phyloP scores from a whole-genome alignment of 1,139 yeast genomes.

The Geotrichum australiense region DNA sequence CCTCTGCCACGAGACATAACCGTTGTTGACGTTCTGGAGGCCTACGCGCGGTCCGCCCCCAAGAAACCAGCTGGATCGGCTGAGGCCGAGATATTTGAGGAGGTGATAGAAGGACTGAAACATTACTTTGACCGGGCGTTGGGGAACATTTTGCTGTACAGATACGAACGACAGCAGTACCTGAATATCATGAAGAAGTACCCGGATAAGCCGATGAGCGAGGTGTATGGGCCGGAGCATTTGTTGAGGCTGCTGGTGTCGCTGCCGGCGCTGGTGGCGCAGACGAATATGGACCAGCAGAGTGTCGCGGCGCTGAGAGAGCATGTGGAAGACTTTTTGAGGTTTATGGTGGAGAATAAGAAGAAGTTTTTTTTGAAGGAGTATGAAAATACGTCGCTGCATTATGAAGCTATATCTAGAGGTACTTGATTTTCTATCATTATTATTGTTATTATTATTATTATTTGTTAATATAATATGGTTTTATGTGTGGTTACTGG shows the following conservation, averaged over 20 bases:
- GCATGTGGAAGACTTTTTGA: conserved; percentile 48
- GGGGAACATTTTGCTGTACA: conserved; percentile 67
- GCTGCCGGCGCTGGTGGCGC: conserved; percentile 72
- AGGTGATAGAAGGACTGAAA: conserved; percentile 60
- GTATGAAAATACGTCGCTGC: conserved; percentile 54
- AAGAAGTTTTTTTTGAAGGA: conserved; percentile 42
- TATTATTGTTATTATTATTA: neutral
- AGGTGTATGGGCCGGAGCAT: conserved; percentile 72
- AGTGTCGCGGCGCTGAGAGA: conserved; percentile 52
- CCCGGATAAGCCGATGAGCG: conserved; percentile 36
- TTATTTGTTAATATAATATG: neutral
- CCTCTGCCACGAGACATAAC: conserved; percentile 51
- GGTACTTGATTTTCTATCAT: conserved; percentile 22
- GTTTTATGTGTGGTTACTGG: neutral
- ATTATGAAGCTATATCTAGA: conserved; percentile 47
- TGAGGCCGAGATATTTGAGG: conserved; percentile 53
- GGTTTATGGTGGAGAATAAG: conserved; percentile 43
- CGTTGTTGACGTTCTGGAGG: conserved; percentile 46
- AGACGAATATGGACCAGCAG: conserved; percentile 74
- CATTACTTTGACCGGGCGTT: conserved; percentile 72
- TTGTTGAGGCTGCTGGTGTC: conserved; percentile 65
- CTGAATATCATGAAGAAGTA: conserved; percentile 45
- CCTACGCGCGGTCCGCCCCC: conserved; percentile 35
- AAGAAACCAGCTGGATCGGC: conserved; percentile 31
- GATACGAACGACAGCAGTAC: conserved; percentile 80